Evolutionary conservation across 106 monocot genomes (phyloP).

Genomic region (Acanthochlamys bracteata): DNA sequence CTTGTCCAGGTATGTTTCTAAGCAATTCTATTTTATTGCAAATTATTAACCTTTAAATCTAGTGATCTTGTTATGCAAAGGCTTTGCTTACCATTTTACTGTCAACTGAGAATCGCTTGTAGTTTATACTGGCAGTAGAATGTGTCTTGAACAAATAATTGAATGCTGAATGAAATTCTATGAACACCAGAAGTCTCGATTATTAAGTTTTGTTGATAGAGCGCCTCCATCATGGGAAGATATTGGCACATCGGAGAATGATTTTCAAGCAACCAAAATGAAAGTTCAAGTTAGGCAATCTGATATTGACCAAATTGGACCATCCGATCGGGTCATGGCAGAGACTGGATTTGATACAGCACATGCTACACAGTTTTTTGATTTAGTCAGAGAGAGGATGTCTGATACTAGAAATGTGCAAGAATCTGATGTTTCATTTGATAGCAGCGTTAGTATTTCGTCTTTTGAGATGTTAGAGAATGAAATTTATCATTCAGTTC

Average conservation of each 20-base stretch:
- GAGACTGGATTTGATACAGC: constrained; percentile 25
- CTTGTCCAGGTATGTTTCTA: constrained; percentile 69
- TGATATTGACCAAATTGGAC: constrained; percentile 13
- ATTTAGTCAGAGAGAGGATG: constrained; percentile 16
- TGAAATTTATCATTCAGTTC: constrained; percentile 40
- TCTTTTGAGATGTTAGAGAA: constrained; percentile 54
- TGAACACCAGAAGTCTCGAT: constrained; percentile 64
- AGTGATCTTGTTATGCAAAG: too few relatives aligned
- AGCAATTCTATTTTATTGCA: too few relatives aligned
- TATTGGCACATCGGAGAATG: constrained; percentile 15
- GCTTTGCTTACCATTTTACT: too few relatives aligned
- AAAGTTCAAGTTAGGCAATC: constrained; percentile 25
- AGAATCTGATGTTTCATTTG: constrained; percentile 11
- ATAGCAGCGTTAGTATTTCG: constrained; percentile 4
- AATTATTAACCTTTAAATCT: too few relatives aligned
- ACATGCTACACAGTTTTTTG: constrained; percentile 28
- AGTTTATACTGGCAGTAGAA: too few relatives aligned
- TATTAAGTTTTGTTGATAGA: constrained; percentile 65
- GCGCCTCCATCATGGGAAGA: constrained; percentile 65
- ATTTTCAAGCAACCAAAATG: constrained; percentile 5
- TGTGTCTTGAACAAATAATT: too few relatives aligned
- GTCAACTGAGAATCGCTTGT: too few relatives aligned
- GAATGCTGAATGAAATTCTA: not conserved
- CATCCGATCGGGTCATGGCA: constrained; percentile 15
- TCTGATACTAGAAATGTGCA: constrained; percentile 23